These are phyloP conservation scores for Dactylellina parvicollis DNA, from an alignment of 2,329 filamentous ascomycete genomes.

Conservation along the genomic window DNA sequence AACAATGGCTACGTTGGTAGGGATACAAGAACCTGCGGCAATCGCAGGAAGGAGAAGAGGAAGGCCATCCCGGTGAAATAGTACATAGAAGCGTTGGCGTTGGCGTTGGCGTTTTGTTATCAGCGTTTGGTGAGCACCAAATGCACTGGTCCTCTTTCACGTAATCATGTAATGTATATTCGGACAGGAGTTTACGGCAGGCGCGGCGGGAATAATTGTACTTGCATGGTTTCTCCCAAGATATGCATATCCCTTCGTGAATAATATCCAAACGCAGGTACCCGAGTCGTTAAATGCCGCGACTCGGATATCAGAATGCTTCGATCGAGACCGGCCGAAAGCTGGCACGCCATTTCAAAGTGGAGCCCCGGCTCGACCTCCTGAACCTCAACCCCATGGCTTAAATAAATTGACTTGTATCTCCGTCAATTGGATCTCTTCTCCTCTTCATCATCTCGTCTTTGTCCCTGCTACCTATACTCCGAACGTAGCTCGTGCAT, in stretches of 20 bases:
- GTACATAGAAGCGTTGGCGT: not conserved
- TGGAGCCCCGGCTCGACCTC: conserved; percentile 34
- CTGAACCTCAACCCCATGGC: conserved; percentile 16
- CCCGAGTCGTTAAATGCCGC: conserved; percentile 9
- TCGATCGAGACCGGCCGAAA: conserved; percentile 24
- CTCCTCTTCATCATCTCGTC: not conserved
- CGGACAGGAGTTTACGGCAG: not conserved
- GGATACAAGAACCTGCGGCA: conserved; percentile 23
- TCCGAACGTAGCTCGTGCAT: not conserved
- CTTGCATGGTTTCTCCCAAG: not conserved
- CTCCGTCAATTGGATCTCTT: conserved; percentile 6
- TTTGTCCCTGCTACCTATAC: not conserved
- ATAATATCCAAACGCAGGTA: not conserved
- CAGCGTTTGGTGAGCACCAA: not conserved
- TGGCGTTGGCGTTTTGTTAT: not conserved
- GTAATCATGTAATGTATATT: conserved; percentile 8
- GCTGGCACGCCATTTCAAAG: conserved; percentile 34
- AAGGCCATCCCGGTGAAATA: conserved; percentile 15
- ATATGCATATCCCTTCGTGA: too few species aligned
- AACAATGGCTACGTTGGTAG: conserved; percentile 19
- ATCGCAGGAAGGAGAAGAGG: conserved; percentile 12
- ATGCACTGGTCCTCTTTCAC: not conserved
- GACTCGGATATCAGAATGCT: not conserved
- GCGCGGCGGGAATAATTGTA: not conserved
- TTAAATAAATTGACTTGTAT: conserved; percentile 45